Base-by-base conservation (phyloP, 2,329 filamentous ascomycete species). In the Talaromyces sp. region DNA sequence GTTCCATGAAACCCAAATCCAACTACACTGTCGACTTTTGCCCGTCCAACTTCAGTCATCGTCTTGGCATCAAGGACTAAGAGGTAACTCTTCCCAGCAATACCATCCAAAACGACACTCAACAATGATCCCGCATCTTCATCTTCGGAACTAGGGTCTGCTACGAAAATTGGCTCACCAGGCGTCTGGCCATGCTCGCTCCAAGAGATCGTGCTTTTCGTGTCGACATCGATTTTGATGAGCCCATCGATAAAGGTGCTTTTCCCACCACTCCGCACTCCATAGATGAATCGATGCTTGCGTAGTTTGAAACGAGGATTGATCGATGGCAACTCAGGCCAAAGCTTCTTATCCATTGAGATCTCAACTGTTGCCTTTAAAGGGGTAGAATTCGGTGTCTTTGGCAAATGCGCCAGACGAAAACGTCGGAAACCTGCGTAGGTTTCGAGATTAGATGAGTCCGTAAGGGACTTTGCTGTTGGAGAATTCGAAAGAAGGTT, bases 401-500 rank as follows among this genome's bases (percentile, higher is more conserved):
- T 56, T n/a, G 76, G 73, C n/a, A 81, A 59, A 16, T 63, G 62
- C 5, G 75, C 70, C 0, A 81, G 72, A 14, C 77, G 75, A 68
- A 78, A 81, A n/a, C 79, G 74, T 7, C 75, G 70, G 31, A 78
- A 69, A 33, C n/a, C 22, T 16, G 62, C 54, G 14, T 9, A 14
- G 10, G 61, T 13, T 3, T 22, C 33, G 14, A 33, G 14, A n/a
- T 49, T 39, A 2, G 39, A 47, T n/a, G 50, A 33, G 3, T 63
- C 52, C 10, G 14, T 27, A 3, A 65, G 57, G 10, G 69, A 69
- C 60, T 62, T 71, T 0, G 82, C 82, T 7, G 78, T 79, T 35
- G 86, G 72, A 2, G 81, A 81, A 60, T 86, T 82, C 14, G 82
- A 84, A n/a, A 88, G 77, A 3, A 93, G 73, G 45, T 90, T 85